Conservation (phyloP, 768 basidiomycete genomes). For the Tylopilus plumbeoviolaceoides region DNA sequence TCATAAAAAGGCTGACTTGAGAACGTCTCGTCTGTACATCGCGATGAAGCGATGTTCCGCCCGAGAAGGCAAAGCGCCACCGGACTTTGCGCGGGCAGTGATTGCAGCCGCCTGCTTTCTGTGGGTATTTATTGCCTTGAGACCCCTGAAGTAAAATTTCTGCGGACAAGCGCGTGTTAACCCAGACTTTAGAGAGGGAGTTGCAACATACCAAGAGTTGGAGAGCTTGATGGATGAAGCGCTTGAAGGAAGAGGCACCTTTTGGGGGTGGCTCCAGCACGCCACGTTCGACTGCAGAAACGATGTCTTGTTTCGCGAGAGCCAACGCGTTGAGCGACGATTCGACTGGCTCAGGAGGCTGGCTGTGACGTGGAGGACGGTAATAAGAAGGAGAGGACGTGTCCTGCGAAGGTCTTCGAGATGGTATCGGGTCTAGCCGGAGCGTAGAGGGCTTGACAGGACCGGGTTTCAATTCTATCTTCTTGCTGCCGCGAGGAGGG, state of each 20-base stretch:
- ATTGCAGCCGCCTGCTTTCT: constrained; percentile 53
- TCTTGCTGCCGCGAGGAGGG: constrained; percentile 35
- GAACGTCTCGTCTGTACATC: constrained; percentile 61
- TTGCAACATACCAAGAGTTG: constrained; percentile 40
- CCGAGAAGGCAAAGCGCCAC: constrained; percentile 61
- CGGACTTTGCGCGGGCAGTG: constrained; percentile 48
- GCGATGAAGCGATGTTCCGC: constrained; percentile 66
- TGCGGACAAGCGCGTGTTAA: constrained; percentile 20
- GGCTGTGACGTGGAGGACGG: constrained; percentile 23
- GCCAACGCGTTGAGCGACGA: constrained; percentile 38
- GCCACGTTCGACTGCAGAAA: constrained; percentile 63
- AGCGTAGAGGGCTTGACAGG: constrained; percentile 47
- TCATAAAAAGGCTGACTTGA: constrained; percentile 49
- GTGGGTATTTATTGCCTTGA: constrained; percentile 67
- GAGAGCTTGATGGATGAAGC: constrained; percentile 45
- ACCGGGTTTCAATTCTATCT: constrained; percentile 60
- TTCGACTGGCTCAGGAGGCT: constrained; percentile 17
- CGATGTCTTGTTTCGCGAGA: constrained; percentile 56
- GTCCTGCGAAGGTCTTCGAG: constrained; percentile 21
- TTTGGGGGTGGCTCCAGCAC: constrained; percentile 63
- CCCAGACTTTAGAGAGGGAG: not conserved
- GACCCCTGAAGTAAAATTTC: constrained; percentile 84
- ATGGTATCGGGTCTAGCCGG: constrained; percentile 15
- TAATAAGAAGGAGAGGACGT: constrained; percentile 24
- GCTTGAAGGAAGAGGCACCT: constrained; percentile 53